Evolutionary conservation across 805 yeast species (phyloP).

Genomic region (Myxozyma melibiosi): DNA sequence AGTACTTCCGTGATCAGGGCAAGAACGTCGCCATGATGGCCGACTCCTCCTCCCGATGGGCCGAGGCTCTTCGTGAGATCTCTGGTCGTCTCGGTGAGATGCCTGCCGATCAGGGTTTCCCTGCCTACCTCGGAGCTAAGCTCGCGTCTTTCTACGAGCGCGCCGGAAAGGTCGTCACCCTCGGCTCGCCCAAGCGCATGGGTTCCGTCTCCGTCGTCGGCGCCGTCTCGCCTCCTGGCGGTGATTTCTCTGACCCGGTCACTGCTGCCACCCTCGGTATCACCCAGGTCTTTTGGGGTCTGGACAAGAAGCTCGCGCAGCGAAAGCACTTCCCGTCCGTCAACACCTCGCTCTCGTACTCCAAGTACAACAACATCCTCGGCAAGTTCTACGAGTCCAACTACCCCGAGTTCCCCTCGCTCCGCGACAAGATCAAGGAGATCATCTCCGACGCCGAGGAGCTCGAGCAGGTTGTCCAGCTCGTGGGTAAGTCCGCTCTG

Average conservation of each 20-base stretch:
- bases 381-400: conserved; percentile 79
- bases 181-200: conserved; percentile 94
- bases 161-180: conserved; percentile 94
- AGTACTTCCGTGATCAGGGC: conserved; percentile 99
- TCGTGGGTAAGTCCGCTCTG: conserved; percentile 97
- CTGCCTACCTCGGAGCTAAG: conserved; percentile 98
- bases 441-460: conserved; percentile 96
- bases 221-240: conserved; percentile 99
- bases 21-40: conserved; percentile 99
- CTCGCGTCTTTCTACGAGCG: conserved; percentile 99
- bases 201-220: conserved; percentile 99
- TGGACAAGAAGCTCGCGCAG: conserved; percentile 98
- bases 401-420: conserved; percentile 86
- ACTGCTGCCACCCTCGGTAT: conserved; percentile 98
- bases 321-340: conserved; percentile 99
- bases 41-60: conserved; percentile 99
- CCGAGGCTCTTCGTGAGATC: conserved; percentile 99
- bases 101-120: conserved; percentile 99
- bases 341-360: conserved; percentile 93
- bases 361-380: conserved; percentile 89
- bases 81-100: conserved; percentile 99
- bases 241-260: conserved; percentile 99
- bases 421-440: conserved; percentile 92
- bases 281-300: conserved; percentile 99
- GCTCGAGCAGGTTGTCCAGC: conserved; percentile 97